These are phyloP conservation scores for Pseudocercospora vitis DNA, from an alignment of 2,329 filamentous ascomycete species.

Conservation along the genomic window DNA sequence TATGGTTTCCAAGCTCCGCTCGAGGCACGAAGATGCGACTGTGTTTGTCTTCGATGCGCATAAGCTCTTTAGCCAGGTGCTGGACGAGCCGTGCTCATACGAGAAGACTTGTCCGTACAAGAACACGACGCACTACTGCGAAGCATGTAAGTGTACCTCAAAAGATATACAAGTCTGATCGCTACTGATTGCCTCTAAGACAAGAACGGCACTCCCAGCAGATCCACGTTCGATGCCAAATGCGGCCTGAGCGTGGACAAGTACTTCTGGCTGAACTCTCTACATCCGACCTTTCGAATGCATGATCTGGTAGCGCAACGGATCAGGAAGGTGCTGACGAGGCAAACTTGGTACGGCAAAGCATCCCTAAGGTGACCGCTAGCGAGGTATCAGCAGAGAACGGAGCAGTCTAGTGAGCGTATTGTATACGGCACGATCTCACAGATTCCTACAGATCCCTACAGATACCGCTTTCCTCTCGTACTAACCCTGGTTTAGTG, in stretches of 20 bases:
- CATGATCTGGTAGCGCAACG: constrained; percentile 59
- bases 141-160: constrained; percentile 42
- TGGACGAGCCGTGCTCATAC: constrained; percentile 54
- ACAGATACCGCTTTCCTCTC: too few species aligned
- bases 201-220: constrained; percentile 46
- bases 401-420: too few species aligned
- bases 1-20: constrained; percentile 45
- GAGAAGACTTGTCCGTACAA: constrained; percentile 53
- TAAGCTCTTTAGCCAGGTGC: constrained; percentile 52
- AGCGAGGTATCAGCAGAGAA: too few species aligned
- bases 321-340: constrained; percentile 40
- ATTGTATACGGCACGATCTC: too few species aligned
- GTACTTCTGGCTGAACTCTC: constrained; percentile 64
- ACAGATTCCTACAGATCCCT: too few species aligned
- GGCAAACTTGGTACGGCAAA: background rate
- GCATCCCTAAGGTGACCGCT: too few species aligned
- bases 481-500: too few species aligned
- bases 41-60: constrained; percentile 57
- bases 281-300: constrained; percentile 65
- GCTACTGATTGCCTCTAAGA: too few species aligned
- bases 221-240: constrained; percentile 43
- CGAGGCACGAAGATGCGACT: constrained; percentile 45
- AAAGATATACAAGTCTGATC: too few species aligned
- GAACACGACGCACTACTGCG: constrained; percentile 59
- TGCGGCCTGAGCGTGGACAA: constrained; percentile 60